phyloP scores from a whole-genome alignment of 1,284 basidiomycete species.

The Sanghuangporus sanghuang region DNA sequence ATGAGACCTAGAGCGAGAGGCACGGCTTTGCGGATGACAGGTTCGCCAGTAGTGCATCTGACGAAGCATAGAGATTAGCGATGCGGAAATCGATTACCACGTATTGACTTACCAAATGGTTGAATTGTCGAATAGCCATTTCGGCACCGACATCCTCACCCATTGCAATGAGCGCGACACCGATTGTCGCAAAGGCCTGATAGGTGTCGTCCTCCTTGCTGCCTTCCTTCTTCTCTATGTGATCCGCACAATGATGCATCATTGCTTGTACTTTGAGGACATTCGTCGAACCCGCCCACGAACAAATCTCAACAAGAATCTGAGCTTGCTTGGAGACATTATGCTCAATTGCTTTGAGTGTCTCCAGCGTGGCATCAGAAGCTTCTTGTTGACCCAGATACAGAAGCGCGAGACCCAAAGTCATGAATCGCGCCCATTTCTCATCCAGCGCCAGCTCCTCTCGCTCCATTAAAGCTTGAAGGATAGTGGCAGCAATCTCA shows the following conservation, averaged over 20 bases:
- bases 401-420: slow-evolving; percentile 84
- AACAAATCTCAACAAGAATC: slow-evolving; percentile 91
- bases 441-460: slow-evolving; percentile 75
- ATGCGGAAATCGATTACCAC: background rate
- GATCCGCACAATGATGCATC: slow-evolving; percentile 92
- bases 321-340: slow-evolving; percentile 89
- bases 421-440: slow-evolving; percentile 94
- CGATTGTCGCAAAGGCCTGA: slow-evolving; percentile 92
- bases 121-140: slow-evolving; percentile 94
- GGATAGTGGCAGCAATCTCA: slow-evolving; percentile 85
- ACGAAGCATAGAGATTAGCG: slow-evolving; percentile 7
- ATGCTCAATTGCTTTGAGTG: slow-evolving; percentile 93
- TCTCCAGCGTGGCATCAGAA: slow-evolving; percentile 93
- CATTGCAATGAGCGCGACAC: slow-evolving; percentile 95
- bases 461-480: slow-evolving; percentile 91
- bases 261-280: slow-evolving; percentile 93
- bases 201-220: slow-evolving; percentile 74
- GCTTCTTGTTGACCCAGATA: slow-evolving; percentile 87
- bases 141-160: slow-evolving; percentile 98
- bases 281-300: slow-evolving; percentile 94
- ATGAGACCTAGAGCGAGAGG: slow-evolving; percentile 94
- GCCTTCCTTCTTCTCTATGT: slow-evolving; percentile 64
- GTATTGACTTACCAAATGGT: slow-evolving; percentile 69
- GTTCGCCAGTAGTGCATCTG: slow-evolving; percentile 99
- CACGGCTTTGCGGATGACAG: slow-evolving; percentile 88